These are phyloP conservation scores for Plasmodium vivax DNA, from an alignment of 169 alveolate genomes.

Conservation along the genomic window DNA sequence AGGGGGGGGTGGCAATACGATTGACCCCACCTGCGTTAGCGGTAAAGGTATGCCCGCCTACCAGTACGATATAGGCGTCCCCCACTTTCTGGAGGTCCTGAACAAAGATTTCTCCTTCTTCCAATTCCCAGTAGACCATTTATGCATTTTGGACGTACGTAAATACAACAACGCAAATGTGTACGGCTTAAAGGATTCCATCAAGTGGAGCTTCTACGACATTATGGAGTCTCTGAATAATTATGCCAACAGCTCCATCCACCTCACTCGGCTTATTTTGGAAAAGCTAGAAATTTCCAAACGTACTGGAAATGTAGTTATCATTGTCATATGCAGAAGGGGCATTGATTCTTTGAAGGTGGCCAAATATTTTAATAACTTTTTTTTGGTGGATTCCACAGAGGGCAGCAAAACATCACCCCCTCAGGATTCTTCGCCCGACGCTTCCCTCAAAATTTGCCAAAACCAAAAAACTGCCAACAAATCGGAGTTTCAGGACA, in stretches of 20 bases:
- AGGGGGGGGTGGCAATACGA: not conserved
- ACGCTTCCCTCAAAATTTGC: not conserved
- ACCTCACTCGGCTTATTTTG: not conserved
- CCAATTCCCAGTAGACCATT: constrained; percentile 7
- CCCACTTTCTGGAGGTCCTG: constrained; percentile 52
- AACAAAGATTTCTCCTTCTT: constrained; percentile 41
- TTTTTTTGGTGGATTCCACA: not conserved
- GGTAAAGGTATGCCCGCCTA: constrained; percentile 19
- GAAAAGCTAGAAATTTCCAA: constrained; percentile 13
- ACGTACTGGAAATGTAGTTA: constrained; percentile 32
- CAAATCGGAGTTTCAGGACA: not conserved
- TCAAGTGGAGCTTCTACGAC: constrained; percentile 68
- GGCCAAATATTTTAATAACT: constrained; percentile 49
- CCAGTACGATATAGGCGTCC: constrained; percentile 41
- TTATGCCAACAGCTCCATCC: constrained; percentile 47
- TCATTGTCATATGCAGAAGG: constrained; percentile 67
- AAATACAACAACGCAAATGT: constrained; percentile 31
- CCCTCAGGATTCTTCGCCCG: not conserved
- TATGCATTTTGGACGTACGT: constrained; percentile 47
- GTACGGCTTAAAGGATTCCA: constrained; percentile 47
- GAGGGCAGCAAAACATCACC: not conserved
- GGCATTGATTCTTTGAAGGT: constrained; percentile 71
- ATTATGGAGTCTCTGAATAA: constrained; percentile 64
- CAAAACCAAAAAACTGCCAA: not conserved
- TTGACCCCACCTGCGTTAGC: constrained; percentile 17